Percentiles rank a stretch among this genome's conserved stretches.
Conservation (phyloP, 2,329 filamentous ascomycete species). For the Alternaria angustiovoidea region DNA sequence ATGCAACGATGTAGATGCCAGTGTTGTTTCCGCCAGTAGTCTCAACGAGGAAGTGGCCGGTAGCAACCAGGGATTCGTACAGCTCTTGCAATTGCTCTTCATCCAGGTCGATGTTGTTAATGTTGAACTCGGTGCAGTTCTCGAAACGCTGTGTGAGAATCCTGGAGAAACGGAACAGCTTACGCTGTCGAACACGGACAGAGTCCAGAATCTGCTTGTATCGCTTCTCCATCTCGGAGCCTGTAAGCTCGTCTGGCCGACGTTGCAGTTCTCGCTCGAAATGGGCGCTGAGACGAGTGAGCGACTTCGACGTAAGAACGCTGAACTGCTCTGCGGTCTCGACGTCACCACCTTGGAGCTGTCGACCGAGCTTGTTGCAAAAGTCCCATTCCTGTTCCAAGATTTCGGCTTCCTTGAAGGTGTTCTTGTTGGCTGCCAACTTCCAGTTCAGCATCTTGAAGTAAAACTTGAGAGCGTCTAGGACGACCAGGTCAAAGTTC, state of each 20-base stretch:
- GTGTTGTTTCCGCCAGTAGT: constrained; percentile 71
- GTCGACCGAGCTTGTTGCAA: constrained; percentile 88
- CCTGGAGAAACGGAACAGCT: constrained; percentile 93
- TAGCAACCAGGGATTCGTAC: constrained; percentile 79
- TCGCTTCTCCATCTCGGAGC: constrained; percentile 89
- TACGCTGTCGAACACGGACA: constrained; percentile 92
- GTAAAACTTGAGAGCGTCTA: constrained; percentile 96
- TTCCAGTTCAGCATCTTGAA: constrained; percentile 99
- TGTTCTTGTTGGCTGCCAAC: constrained; percentile 95
- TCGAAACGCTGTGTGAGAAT: constrained; percentile 94
- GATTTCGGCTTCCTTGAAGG: constrained; percentile 98
- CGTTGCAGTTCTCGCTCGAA: constrained; percentile 91
- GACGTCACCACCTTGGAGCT: constrained; percentile 91
- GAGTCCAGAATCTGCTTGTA: constrained; percentile 97
- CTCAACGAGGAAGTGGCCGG: constrained; percentile 87
- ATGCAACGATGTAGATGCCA: constrained; percentile 84
- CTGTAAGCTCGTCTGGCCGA: constrained; percentile 80
- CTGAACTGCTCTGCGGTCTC: constrained; percentile 98
- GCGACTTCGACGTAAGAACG: constrained; percentile 89
- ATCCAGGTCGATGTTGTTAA: constrained; percentile 74
- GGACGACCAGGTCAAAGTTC: constrained; percentile 88
- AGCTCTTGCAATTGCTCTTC: constrained; percentile 76
- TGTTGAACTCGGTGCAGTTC: constrained; percentile 94
- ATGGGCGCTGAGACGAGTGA: constrained; percentile 85
- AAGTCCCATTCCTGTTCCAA: constrained; percentile 98